These are phyloP conservation scores for Cercospora sp. DNA, from an alignment of 2,329 filamentous ascomycete species.

Conservation along the genomic window DNA sequence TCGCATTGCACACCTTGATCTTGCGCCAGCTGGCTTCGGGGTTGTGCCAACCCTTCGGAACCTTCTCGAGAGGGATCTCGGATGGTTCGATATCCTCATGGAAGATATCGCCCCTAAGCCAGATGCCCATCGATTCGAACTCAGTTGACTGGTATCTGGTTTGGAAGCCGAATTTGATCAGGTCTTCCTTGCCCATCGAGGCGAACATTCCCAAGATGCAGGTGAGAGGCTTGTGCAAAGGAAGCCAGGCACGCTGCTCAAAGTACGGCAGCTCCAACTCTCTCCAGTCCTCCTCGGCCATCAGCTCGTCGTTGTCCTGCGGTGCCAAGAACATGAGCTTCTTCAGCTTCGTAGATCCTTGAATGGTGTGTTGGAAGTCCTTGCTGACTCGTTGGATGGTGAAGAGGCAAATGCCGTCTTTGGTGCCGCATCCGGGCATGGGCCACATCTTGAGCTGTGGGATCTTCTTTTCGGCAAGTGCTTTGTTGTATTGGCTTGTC, in stretches of 20 bases:
- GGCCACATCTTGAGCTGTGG: not conserved
- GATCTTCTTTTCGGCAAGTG: not conserved
- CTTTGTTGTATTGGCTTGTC: not conserved
- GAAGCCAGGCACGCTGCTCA: not conserved
- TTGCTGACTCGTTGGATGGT: not conserved
- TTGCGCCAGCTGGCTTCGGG: not conserved
- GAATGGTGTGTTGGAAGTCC: not conserved
- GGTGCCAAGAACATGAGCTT: not conserved
- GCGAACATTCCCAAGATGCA: not conserved
- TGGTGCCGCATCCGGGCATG: not conserved
- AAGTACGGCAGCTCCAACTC: too few relatives aligned
- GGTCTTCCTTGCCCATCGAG: not conserved
- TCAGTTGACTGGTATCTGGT: too few relatives aligned
- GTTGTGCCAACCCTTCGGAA: not conserved
- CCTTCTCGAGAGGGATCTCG: not conserved
- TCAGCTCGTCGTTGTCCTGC: not conserved
- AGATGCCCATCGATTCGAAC: too few relatives aligned
- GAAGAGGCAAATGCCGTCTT: not conserved
- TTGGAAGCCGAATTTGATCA: not conserved
- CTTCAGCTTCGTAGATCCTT: slow-evolving; percentile 5
- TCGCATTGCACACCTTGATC: not conserved
- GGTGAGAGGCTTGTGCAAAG: not conserved
- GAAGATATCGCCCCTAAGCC: too few relatives aligned
- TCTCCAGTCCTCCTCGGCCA: not conserved
- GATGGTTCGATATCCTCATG: not conserved